Conservation (phyloP, 2,329 filamentous ascomycete genomes). For the Sclerotiophoma versabilis region DNA sequence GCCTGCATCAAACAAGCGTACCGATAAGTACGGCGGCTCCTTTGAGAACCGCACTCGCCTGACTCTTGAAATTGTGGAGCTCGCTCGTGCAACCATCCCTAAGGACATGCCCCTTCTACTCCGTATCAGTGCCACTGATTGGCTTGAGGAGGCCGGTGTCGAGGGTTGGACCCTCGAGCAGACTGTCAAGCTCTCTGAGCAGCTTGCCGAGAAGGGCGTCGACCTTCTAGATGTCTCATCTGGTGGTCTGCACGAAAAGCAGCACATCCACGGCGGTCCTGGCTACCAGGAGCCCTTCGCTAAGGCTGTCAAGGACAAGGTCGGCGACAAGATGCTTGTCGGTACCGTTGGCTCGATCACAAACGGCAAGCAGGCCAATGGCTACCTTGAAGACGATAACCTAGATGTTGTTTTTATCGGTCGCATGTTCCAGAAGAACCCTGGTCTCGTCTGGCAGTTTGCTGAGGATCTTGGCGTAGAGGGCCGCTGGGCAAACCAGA, state of each 20-base stretch:
- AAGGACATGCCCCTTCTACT: constrained; percentile 74
- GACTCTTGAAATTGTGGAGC: constrained; percentile 70
- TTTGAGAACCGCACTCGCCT: constrained; percentile 77
- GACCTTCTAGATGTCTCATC: constrained; percentile 85
- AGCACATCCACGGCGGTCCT: constrained; percentile 67
- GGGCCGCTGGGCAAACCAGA: constrained; percentile 76
- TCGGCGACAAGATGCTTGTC: constrained; percentile 75
- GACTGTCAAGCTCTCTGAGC: constrained; percentile 67
- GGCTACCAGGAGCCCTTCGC: constrained; percentile 80
- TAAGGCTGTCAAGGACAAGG: constrained; percentile 72
- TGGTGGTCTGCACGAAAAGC: constrained; percentile 71
- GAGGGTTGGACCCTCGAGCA: constrained; percentile 74
- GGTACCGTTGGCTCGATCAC: constrained; percentile 78
- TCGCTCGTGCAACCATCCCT: constrained; percentile 68
- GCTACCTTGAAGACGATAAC: constrained; percentile 40
- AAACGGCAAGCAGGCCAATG: constrained; percentile 68
- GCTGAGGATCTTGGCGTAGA: constrained; percentile 75
- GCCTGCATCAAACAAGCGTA: constrained; percentile 73
- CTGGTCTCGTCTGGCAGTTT: constrained; percentile 75
- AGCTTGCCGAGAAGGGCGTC: constrained; percentile 75
- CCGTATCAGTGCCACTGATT: constrained; percentile 77
- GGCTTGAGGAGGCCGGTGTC: constrained; percentile 68
- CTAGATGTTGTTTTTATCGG: constrained; percentile 77
- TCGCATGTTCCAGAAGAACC: constrained; percentile 81
- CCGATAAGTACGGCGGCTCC: constrained; percentile 70